phyloP scores from a whole-genome alignment of 2,329 filamentous ascomycete genomes.

The Fusarium haematococcum region DNA sequence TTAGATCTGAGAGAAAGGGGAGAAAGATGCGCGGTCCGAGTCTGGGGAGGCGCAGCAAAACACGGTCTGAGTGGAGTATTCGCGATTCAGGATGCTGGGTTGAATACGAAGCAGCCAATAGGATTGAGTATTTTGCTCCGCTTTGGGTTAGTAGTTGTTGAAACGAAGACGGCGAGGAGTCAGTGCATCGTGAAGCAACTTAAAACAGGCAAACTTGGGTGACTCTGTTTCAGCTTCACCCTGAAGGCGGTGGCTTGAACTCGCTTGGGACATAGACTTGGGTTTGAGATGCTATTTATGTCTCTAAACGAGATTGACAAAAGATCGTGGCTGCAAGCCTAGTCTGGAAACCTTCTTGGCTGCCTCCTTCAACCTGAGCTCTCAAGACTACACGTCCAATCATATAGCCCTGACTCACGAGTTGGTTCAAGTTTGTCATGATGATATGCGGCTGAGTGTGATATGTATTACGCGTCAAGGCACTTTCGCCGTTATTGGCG shows the following conservation, averaged over 20 bases:
- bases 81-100: not conserved
- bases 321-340: not conserved
- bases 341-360: not conserved
- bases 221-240: not conserved
- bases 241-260: not conserved
- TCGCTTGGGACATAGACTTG: not conserved
- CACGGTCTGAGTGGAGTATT: not conserved
- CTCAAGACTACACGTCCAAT: not conserved
- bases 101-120: not conserved
- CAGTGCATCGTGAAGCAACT: not conserved
- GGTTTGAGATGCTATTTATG: not conserved
- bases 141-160: not conserved
- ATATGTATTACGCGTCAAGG: not conserved
- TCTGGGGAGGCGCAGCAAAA: not conserved
- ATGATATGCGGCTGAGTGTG: not conserved
- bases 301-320: not conserved
- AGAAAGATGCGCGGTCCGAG: not conserved
- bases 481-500: not conserved
- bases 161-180: not conserved
- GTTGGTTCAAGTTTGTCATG: not conserved
- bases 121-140: not conserved
- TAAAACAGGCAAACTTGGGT: not conserved
- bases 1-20: not conserved
- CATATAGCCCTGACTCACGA: not conserved
- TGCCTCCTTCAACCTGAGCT: not conserved